Conservation (phyloP, 176 grass and related monocot species). For the Secale cereale region DNA sequence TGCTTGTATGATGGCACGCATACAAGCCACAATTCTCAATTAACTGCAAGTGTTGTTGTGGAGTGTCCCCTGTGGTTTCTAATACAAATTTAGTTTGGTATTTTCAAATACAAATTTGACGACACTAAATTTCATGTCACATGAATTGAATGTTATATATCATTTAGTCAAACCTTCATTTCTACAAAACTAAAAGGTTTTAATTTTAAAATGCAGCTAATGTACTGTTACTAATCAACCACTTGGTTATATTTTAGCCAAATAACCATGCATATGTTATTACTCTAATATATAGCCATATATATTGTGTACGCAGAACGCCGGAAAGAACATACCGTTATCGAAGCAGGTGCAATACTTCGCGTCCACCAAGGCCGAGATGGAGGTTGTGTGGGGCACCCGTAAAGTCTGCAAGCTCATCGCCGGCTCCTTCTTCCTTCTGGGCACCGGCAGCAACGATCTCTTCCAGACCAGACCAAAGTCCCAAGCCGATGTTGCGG, state of each 20-base stretch:
- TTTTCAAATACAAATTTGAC: too few species aligned
- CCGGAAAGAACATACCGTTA: slow-evolving; percentile 23
- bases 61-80: too few species aligned
- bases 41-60: too few species aligned
- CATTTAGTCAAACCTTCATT: neutral
- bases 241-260: too few species aligned
- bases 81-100: too few species aligned
- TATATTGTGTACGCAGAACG: neutral
- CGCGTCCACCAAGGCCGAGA: slow-evolving; percentile 9
- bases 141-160: too few species aligned
- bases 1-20: too few species aligned
- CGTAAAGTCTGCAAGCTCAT: neutral
- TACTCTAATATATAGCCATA: neutral
- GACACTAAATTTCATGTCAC: too few species aligned
- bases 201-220: neutral
- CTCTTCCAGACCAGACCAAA: neutral
- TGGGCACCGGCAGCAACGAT: slow-evolving; percentile 32
- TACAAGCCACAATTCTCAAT: too few species aligned
- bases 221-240: too few species aligned
- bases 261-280: neutral
- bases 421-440: slow-evolving; percentile 32
- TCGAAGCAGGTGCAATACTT: slow-evolving; percentile 38
- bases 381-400: neutral
- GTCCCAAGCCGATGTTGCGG: neutral
- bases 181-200: neutral